phyloP scores from a whole-genome alignment of 805 yeast species.

The Candida parachauliodes region DNA sequence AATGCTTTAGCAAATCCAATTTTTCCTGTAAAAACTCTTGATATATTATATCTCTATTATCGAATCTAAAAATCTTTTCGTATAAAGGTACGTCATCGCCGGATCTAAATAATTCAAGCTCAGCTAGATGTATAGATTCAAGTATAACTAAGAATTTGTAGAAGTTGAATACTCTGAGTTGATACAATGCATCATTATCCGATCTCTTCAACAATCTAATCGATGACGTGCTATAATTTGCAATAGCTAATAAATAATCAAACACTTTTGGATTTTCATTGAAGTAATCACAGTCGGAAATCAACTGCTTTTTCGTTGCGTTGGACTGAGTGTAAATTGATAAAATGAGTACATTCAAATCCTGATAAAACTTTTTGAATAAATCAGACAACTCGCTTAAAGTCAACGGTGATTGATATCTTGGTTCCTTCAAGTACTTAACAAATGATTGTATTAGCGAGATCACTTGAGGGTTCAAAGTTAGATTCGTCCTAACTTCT shows the following conservation, averaged over 20 bases:
- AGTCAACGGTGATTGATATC: conserved; percentile 39
- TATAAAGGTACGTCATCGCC: conserved; percentile 27
- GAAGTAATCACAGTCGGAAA: conserved; percentile 26
- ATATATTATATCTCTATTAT: conserved; percentile 32
- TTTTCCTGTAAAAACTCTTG: conserved; percentile 36
- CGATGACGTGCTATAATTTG: conserved; percentile 35
- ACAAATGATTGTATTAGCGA: conserved; percentile 26
- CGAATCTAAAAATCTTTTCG: conserved; percentile 38
- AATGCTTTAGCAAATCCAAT: conserved; percentile 20
- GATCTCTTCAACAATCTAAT: conserved; percentile 33
- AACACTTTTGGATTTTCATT: conserved; percentile 25
- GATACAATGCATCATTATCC: conserved; percentile 35
- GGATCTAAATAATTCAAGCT: conserved; percentile 25
- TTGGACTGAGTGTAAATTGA: conserved; percentile 36
- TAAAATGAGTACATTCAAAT: conserved; percentile 31
- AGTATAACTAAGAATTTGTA: conserved; percentile 35
- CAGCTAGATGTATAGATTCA: conserved; percentile 33
- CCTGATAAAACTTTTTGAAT: conserved; percentile 35
- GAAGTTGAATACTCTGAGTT: conserved; percentile 38
- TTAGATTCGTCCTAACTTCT: conserved; percentile 19
- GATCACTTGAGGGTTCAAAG: conserved; percentile 25
- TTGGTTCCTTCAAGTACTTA: conserved; percentile 39
- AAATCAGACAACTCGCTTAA: conserved; percentile 30
- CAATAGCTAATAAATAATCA: conserved; percentile 41
- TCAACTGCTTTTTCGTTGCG: conserved; percentile 35